Conservation (phyloP, 176 grass and related monocot genomes). For the Triticum dicoccoides region DNA sequence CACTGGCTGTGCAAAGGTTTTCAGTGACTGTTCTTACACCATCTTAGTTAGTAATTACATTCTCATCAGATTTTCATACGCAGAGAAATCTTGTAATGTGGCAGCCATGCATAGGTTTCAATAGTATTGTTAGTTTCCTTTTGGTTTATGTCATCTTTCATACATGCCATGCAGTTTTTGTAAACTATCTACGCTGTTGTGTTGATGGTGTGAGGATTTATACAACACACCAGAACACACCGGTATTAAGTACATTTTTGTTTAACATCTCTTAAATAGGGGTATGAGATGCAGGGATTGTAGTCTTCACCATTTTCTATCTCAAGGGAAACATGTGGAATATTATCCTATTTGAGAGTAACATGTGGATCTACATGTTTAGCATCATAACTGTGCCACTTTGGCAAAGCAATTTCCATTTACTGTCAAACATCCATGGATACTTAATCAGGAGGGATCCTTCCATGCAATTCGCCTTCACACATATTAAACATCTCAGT, state of each 20-base stretch:
- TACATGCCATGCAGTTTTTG: background rate
- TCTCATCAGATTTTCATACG: background rate
- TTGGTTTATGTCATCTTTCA: background rate
- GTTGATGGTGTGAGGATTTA: constrained; percentile 2
- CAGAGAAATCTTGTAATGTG: background rate
- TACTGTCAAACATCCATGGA: background rate
- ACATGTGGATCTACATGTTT: constrained; percentile 13
- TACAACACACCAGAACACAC: background rate
- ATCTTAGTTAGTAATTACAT: constrained; percentile 17
- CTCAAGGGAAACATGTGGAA: background rate
- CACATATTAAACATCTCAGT: background rate
- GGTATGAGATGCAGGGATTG: background rate
- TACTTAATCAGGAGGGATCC: constrained; percentile 20
- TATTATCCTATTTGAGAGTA: background rate
- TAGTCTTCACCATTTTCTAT: constrained; percentile 1
- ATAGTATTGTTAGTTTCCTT: constrained; percentile 5
- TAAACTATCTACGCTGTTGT: background rate
- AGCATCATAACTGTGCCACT: constrained; percentile 8
- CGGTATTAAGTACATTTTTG: background rate
- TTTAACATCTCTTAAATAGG: background rate
- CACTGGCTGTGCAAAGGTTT: background rate
- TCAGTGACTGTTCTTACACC: constrained; percentile 1
- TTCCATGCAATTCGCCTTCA: background rate
- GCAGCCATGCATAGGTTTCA: background rate
- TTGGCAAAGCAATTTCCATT: background rate